Evolutionary conservation across 2,329 filamentous ascomycete genomes (phyloP).

Genomic region (Fusarium paranaense): DNA sequence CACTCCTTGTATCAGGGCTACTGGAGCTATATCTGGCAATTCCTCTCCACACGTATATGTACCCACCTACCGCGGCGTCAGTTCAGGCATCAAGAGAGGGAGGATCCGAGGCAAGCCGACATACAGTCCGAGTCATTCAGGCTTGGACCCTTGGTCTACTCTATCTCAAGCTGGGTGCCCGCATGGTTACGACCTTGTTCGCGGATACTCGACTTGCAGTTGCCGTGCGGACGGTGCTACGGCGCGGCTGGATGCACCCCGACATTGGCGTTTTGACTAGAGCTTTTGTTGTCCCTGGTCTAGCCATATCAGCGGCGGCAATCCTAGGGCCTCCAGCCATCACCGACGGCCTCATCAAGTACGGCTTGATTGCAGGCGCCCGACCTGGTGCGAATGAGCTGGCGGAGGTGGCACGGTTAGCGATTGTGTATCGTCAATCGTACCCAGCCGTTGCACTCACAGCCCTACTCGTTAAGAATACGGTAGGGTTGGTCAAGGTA

Average conservation of each 20-base stretch:
- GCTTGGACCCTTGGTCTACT: slow-evolving; percentile 94
- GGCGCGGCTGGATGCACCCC: slow-evolving; percentile 81
- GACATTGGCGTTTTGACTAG: slow-evolving; percentile 84
- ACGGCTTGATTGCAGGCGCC: slow-evolving; percentile 33
- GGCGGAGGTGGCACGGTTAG: slow-evolving; percentile 44
- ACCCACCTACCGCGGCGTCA: slow-evolving; percentile 50
- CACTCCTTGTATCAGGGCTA: slow-evolving; percentile 80
- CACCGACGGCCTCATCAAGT: slow-evolving; percentile 54
- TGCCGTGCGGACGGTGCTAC: slow-evolving; percentile 79
- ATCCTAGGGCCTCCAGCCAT: slow-evolving; percentile 73
- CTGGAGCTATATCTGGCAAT: slow-evolving; percentile 91
- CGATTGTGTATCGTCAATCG: slow-evolving; percentile 66
- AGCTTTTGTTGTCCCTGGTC: slow-evolving; percentile 83
- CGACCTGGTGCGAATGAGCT: slow-evolving; percentile 37
- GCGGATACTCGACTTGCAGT: slow-evolving; percentile 77
- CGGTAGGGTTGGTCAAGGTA: slow-evolving; percentile 67
- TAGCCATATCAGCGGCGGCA: slow-evolving; percentile 70
- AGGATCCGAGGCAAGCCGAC: slow-evolving; percentile 52
- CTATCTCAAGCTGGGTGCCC: slow-evolving; percentile 83
- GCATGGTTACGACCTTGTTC: slow-evolving; percentile 75
- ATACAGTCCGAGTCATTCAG: slow-evolving; percentile 89
- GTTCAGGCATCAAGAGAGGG: slow-evolving; percentile 43
- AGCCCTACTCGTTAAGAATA: slow-evolving; percentile 56
- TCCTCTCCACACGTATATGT: slow-evolving; percentile 84
- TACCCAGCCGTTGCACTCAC: slow-evolving; percentile 75